Percentiles rank a stretch among this genome's conserved stretches.
phyloP scores from a whole-genome alignment of 805 yeast genomes.

The Ogataea naganishii region DNA sequence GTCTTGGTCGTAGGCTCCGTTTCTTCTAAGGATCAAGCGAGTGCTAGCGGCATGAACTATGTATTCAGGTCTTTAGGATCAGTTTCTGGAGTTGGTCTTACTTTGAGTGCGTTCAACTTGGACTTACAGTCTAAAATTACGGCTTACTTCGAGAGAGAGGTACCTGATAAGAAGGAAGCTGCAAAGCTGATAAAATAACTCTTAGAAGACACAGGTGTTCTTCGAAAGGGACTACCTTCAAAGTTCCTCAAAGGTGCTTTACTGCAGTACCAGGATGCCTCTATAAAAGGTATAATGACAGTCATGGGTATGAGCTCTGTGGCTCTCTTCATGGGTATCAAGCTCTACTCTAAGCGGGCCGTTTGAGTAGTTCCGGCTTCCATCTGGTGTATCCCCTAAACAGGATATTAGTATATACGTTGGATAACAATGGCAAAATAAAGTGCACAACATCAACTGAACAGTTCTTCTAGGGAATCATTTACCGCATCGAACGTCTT shows the following conservation, averaged over 20 bases:
- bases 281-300: no score
- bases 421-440: background rate
- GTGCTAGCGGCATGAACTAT: constrained; percentile 40
- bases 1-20: constrained; percentile 35
- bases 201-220: constrained; percentile 15
- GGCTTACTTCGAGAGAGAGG: constrained; percentile 19
- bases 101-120: constrained; percentile 28
- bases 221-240: constrained; percentile 21
- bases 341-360: no score
- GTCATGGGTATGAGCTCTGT: no score
- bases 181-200: constrained; percentile 12
- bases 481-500: background rate
- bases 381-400: background rate
- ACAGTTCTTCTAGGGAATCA: background rate
- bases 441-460: background rate
- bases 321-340: no score
- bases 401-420: background rate
- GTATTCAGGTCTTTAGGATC: constrained; percentile 41
- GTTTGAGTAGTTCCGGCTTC: background rate
- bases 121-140: constrained; percentile 22
- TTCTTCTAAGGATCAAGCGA: constrained; percentile 36
- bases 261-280: no score
- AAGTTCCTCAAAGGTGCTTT: no score
- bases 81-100: constrained; percentile 35
- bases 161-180: constrained; percentile 14